Percentiles rank a stretch among this genome's conserved stretches.
These are phyloP conservation scores for Agastache rugosa DNA, from an alignment of 257 asterid genomes.

Conservation along the genomic window DNA sequence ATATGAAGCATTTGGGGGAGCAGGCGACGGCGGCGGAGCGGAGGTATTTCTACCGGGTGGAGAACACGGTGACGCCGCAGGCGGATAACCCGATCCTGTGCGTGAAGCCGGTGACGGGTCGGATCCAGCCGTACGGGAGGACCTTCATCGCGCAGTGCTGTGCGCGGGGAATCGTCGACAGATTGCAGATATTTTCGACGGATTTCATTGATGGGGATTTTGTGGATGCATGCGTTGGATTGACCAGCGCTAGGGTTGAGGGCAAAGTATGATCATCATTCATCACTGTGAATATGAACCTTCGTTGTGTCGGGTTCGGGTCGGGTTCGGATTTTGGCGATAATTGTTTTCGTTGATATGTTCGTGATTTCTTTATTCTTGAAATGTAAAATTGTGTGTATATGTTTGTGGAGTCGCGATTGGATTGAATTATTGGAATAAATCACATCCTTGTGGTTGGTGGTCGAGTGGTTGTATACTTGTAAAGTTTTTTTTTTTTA, in stretches of 20 bases:
- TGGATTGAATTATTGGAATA: neutral
- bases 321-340: neutral
- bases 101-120: slow-evolving; percentile 73
- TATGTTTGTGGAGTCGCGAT: neutral
- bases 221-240: slow-evolving; percentile 85
- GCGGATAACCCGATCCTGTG: slow-evolving; percentile 84
- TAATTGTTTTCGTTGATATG: neutral
- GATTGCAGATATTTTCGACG: slow-evolving; percentile 78
- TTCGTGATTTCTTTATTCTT: neutral
- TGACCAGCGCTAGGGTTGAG: slow-evolving; percentile 70
- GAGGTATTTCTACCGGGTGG: slow-evolving; percentile 83
- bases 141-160: slow-evolving; percentile 61
- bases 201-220: slow-evolving; percentile 84
- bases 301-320: neutral
- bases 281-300: no score
- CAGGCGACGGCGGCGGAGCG: slow-evolving; percentile 57
- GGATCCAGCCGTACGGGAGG: slow-evolving; percentile 83
- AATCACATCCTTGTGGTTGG: no score
- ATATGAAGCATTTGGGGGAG: slow-evolving; percentile 66
- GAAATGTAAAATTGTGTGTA: neutral
- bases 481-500: no score
- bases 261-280: slow-evolving; percentile 48
- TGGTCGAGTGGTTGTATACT: no score
- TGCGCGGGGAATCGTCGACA: slow-evolving; percentile 51
- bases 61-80: slow-evolving; percentile 94